A percentile compares a stretch with the other conserved stretches of the same genome.
phyloP scores from a whole-genome alignment of 352 stramenopile genomes.

The Phytophthora meadii region DNA sequence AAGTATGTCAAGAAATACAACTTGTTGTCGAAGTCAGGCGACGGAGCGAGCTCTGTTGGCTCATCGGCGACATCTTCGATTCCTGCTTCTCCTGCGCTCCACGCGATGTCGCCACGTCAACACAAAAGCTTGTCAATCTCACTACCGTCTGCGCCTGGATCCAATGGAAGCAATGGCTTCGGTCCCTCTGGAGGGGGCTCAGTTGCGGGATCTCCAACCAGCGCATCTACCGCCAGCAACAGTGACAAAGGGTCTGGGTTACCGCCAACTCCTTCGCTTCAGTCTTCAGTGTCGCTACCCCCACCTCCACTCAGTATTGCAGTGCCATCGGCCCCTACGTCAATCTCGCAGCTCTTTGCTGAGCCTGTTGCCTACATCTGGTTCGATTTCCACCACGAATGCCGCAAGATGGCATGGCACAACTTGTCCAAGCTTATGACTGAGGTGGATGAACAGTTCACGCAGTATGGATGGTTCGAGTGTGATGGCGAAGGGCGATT shows the following conservation, averaged over 20 bases:
- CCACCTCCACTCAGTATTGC: conserved; percentile 22
- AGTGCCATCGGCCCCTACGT: conserved; percentile 50
- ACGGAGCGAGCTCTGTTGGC: conserved; percentile 34
- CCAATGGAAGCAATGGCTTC: conserved; percentile 29
- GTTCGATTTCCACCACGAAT: conserved; percentile 99
- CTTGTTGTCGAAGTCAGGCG: conserved; percentile 65
- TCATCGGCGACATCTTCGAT: conserved; percentile 25
- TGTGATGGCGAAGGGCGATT: conserved; percentile 54
- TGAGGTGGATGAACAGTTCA: conserved; percentile 86
- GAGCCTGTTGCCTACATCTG: conserved; percentile 83
- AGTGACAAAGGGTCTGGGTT: conserved; percentile 34
- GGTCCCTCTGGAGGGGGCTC: conserved; percentile 23
- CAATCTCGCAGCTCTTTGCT: conserved; percentile 70
- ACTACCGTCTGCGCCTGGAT: conserved; percentile 16
- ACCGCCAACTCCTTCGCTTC: conserved; percentile 17
- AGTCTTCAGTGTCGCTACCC: conserved; percentile 34
- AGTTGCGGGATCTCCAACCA: conserved; percentile 39
- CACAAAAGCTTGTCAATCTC: conserved; percentile 40
- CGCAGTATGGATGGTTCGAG: conserved; percentile 66
- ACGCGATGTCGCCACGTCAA: conserved; percentile 50
- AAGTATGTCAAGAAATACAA: conserved; percentile 91
- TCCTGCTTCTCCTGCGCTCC: conserved; percentile 23
- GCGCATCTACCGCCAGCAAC: conserved; percentile 33
- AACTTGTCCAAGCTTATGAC: conserved; percentile 92
- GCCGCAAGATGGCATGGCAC: conserved; percentile 93